phyloP scores from a whole-genome alignment of 257 asterid genomes.

The Cynanchum wilfordii region DNA sequence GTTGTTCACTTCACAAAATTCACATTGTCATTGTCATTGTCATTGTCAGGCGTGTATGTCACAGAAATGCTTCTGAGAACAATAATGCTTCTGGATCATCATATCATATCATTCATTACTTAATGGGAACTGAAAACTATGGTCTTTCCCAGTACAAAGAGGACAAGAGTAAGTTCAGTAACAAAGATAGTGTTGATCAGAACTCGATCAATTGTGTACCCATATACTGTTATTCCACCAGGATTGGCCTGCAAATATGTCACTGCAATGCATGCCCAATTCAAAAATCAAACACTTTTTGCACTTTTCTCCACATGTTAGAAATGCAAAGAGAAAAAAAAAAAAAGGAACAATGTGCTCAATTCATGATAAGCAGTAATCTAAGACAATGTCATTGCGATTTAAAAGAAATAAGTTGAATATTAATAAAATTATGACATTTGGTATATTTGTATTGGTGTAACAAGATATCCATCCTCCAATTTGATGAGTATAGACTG shows the following conservation, averaged over 20 bases:
- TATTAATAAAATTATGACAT: no score
- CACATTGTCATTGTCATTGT: no score
- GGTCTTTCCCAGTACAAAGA: slow-evolving; percentile 74
- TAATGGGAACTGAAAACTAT: slow-evolving; percentile 29
- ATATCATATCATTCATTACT: background rate
- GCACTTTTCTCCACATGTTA: no score
- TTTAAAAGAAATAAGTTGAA: no score
- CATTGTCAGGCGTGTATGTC: background rate
- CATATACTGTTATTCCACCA: slow-evolving; percentile 76
- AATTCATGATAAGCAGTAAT: background rate
- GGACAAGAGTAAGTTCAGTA: slow-evolving; percentile 55
- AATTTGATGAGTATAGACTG: background rate
- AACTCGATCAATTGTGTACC: slow-evolving; percentile 86
- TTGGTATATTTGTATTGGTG: no score
- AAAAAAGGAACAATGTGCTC: background rate
- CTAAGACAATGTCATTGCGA: background rate
- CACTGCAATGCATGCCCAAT: slow-evolving; percentile 62
- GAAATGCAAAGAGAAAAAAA: background rate
- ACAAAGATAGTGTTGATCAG: slow-evolving; percentile 76
- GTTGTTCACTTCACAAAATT: no score
- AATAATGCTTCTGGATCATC: background rate
- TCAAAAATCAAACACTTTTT: background rate
- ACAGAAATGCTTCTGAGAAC: background rate
- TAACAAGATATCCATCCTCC: no score
- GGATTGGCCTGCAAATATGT: slow-evolving; percentile 77